A percentile compares a stretch with the other conserved stretches of the same genome.
phyloP scores from a whole-genome alignment of 2,329 filamentous ascomycete species.

The Claviceps purpurea region DNA sequence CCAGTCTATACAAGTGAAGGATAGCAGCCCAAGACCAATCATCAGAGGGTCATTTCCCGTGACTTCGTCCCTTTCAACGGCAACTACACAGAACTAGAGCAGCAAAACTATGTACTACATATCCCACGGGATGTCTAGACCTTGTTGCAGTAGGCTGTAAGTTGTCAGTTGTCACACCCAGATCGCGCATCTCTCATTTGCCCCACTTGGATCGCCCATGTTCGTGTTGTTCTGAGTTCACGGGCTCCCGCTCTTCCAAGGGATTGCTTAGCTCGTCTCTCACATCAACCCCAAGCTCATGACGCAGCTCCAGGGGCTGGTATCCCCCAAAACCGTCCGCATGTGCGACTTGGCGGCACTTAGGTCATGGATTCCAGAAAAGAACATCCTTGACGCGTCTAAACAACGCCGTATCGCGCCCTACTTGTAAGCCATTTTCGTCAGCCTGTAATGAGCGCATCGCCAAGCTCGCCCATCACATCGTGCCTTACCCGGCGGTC shows the following conservation, averaged over 20 bases:
- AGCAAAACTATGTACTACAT: no score
- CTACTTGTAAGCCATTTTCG: background rate
- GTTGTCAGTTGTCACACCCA: background rate
- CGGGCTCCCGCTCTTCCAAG: background rate
- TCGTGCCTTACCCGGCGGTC: background rate
- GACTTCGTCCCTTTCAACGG: background rate
- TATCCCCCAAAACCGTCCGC: background rate
- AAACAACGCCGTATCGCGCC: background rate
- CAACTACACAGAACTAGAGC: background rate
- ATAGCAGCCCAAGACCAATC: background rate
- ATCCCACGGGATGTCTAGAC: background rate
- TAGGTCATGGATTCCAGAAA: background rate
- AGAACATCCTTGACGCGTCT: background rate
- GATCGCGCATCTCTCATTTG: background rate
- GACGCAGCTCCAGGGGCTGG: slow-evolving; percentile 2
- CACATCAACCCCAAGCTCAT: slow-evolving; percentile 1
- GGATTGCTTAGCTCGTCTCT: background rate
- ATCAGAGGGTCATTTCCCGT: background rate
- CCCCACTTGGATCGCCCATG: background rate
- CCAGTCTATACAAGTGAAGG: no score
- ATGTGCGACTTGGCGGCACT: slow-evolving; percentile 1
- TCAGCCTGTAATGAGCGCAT: background rate
- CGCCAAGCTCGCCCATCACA: background rate
- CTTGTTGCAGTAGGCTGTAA: background rate
- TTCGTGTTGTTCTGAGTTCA: background rate